Base-by-base conservation (phyloP, 1,284 basidiomycete genomes). In the Ceratobasidium sp. region DNA sequence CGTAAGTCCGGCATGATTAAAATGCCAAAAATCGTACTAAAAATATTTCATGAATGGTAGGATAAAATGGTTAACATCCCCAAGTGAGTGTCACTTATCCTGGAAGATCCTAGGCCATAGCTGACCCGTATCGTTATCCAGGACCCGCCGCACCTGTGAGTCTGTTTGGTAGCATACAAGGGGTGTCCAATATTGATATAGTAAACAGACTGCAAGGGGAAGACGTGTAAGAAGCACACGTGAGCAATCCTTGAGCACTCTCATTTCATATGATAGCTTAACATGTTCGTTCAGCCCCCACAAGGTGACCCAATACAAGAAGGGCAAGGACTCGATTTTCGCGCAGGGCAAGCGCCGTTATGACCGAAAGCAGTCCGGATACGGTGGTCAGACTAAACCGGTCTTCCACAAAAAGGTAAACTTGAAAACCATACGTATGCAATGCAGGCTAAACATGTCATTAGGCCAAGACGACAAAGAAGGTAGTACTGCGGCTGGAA, bases 301-400 rank as follows among this genome's bases (percentile, higher is more conserved):
- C 89, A 97, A 98, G 88, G 96, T 96, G 82, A 97, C 96, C 80
- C 96, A 98, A 86, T 98, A 97, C 91, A 98, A 98, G 93, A 97
- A 95, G 91, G 96, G 96, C 85, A 98, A 98, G 89, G 96, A 95
- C 86, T 98, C 96, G 80, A 88, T 96, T 81, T 94, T 94, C 85
- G 97, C 96, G 80, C 96, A 99, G 90, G 98, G 97, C 89, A 99
- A 99, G 93, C 95, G 97, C 85, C 96, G 98, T 91, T 99, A 99
- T 89, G 97, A 98, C 90, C 92, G 95, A 84, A 98, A 98, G 91
- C 96, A 98, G 88, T 94, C 93, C 84, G 97, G 97, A 90, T 99
- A 99, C 89, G 97, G 97, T 94, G 97, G 97, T 90, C 97, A 98
- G 91, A 99, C 97, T 81, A 99, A 99, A 91, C 97, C 98, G 82